These are phyloP conservation scores for Zymoseptoria crescenta DNA, from an alignment of 2,329 filamentous ascomycete species.

Conservation along the genomic window DNA sequence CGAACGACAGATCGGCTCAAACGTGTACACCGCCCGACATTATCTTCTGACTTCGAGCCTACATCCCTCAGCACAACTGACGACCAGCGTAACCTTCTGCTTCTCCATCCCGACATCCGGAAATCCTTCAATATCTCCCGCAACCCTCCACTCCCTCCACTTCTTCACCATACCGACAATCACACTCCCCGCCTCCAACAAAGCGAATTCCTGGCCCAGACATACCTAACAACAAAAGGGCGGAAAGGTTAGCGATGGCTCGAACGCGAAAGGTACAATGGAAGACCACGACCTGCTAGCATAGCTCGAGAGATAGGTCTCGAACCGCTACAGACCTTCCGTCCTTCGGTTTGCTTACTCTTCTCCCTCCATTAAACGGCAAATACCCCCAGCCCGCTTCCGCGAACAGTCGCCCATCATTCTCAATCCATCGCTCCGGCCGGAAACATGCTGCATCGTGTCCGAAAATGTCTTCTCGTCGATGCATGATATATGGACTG, in stretches of 20 bases:
- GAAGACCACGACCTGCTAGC: too few relatives aligned
- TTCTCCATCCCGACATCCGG: neutral
- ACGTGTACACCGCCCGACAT: neutral
- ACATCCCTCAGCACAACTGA: neutral
- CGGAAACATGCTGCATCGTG: conserved; percentile 42
- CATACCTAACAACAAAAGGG: conserved; percentile 1
- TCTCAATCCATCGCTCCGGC: conserved; percentile 40
- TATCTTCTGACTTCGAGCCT: neutral
- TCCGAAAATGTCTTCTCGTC: conserved; percentile 42
- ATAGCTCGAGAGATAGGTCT: too few relatives aligned
- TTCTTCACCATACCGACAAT: conserved; percentile 2
- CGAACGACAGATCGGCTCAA: neutral
- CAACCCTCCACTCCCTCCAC: neutral
- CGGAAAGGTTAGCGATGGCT: too few relatives aligned
- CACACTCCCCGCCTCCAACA: conserved; percentile 6
- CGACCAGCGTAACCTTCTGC: neutral
- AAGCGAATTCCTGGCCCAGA: conserved; percentile 10
- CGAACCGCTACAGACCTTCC: too few relatives aligned
- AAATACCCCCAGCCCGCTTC: conserved; percentile 8
- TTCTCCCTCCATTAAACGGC: conserved; percentile 10
- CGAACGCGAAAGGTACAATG: too few relatives aligned
- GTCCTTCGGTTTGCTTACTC: neutral
- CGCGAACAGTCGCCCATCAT: neutral
- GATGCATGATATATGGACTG: conserved; percentile 43
- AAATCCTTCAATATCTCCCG: neutral